Evolutionary conservation across 2,329 filamentous ascomycete species (phyloP).

Genomic region (Phaeomoniella chlamydospora): DNA sequence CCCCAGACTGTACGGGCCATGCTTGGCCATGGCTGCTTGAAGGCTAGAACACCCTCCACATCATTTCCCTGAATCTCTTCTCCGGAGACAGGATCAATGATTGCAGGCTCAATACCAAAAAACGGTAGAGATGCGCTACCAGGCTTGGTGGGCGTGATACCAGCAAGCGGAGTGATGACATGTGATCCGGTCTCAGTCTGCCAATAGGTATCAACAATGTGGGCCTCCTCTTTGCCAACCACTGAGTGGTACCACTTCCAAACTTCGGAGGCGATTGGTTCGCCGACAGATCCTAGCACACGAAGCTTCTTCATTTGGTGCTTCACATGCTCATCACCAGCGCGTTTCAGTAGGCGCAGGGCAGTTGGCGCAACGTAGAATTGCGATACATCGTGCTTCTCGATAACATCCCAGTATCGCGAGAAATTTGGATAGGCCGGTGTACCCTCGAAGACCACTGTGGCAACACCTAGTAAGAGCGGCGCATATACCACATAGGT

Average conservation of each 20-base stretch:
- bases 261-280: conserved; percentile 93
- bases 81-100: conserved; percentile 91
- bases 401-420: conserved; percentile 96
- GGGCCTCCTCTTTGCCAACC: conserved; percentile 84
- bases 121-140: conserved; percentile 92
- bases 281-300: conserved; percentile 85
- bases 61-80: conserved; percentile 91
- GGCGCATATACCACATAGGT: conserved; percentile 97
- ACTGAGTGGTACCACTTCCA: conserved; percentile 99
- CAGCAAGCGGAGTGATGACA: conserved; percentile 85
- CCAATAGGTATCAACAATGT: conserved; percentile 98
- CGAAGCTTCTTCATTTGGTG: conserved; percentile 78
- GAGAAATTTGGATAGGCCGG: conserved; percentile 97
- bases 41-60: conserved; percentile 89
- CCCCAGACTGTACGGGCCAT: conserved; percentile 98
- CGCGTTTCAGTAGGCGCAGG: conserved; percentile 82
- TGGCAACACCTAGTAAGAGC: conserved; percentile 79
- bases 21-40: conserved; percentile 96
- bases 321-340: conserved; percentile 83
- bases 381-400: conserved; percentile 86
- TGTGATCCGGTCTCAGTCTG: conserved; percentile 97
- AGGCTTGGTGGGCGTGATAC: conserved; percentile 90
- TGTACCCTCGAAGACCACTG: conserved; percentile 94
- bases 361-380: conserved; percentile 98
- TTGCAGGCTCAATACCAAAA: conserved; percentile 95